A percentile compares a stretch with the other conserved stretches of the same genome.
Conservation (phyloP, 768 basidiomycete genomes). For the Fomitopsis pulvina region DNA sequence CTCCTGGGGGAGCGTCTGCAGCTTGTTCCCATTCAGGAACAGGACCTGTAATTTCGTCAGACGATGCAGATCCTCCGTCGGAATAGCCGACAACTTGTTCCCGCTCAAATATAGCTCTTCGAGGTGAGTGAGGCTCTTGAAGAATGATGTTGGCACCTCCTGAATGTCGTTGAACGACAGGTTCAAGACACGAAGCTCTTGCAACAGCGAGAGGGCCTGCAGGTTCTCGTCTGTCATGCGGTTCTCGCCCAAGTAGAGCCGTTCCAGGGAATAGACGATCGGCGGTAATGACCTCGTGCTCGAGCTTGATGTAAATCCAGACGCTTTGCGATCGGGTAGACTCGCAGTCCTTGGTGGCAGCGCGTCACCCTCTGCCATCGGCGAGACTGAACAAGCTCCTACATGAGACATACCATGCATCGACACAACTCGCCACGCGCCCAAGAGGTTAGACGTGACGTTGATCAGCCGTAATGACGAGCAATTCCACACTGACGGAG, state of each 20-base stretch:
- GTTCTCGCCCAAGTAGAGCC: conserved; percentile 89
- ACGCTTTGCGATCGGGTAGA: conserved; percentile 38
- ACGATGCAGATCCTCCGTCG: conserved; percentile 79
- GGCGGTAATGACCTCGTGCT: conserved; percentile 36
- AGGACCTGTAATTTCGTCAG: conserved; percentile 64
- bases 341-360: neutral
- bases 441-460: conserved; percentile 81
- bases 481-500: conserved; percentile 80
- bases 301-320: conserved; percentile 27
- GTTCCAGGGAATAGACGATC: conserved; percentile 65
- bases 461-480: conserved; percentile 67
- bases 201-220: conserved; percentile 65
- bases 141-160: conserved; percentile 75
- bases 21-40: conserved; percentile 89
- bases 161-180: conserved; percentile 93
- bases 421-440: conserved; percentile 63
- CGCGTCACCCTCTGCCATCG: neutral
- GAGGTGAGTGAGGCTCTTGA: conserved; percentile 61
- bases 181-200: conserved; percentile 77
- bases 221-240: conserved; percentile 74
- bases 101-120: conserved; percentile 91
- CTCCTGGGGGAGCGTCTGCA: conserved; percentile 90
- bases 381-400: neutral
- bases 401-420: conserved; percentile 15
- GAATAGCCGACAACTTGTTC: conserved; percentile 87